Evolutionary conservation across 257 asterid species (phyloP).

Genomic region (Solanum rostratum): DNA sequence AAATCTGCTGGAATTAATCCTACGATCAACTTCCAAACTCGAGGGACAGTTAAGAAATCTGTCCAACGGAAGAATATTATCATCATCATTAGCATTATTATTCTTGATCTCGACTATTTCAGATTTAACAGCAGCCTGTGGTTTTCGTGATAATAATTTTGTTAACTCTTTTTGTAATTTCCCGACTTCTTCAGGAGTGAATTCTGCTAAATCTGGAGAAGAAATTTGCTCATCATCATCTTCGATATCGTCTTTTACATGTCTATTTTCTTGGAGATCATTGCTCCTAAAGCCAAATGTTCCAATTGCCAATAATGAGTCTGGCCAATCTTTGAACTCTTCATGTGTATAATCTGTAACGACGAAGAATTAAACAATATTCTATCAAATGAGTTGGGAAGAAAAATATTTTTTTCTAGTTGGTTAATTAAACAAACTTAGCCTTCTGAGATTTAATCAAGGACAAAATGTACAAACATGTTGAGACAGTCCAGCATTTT

Average conservation of each 20-base stretch:
- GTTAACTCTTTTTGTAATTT: slow-evolving; percentile 54
- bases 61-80: slow-evolving; percentile 59
- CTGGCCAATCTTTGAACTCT: slow-evolving; percentile 68
- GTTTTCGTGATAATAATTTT: slow-evolving; percentile 47
- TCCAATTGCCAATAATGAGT: slow-evolving; percentile 66
- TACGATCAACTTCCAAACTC: slow-evolving; percentile 72
- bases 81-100: slow-evolving; percentile 10
- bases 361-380: not conserved
- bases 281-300: slow-evolving; percentile 51
- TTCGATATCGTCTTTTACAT: slow-evolving; percentile 4
- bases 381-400: too few relatives aligned
- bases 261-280: slow-evolving; percentile 3
- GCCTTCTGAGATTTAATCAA: not conserved
- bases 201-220: slow-evolving; percentile 54
- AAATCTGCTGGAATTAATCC: slow-evolving; percentile 30
- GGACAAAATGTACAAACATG: not conserved
- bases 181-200: slow-evolving; percentile 68
- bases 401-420: too few relatives aligned
- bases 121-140: slow-evolving; percentile 14
- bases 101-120: slow-evolving; percentile 29
- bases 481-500: not conserved
- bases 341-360: slow-evolving; percentile 39
- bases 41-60: slow-evolving; percentile 92
- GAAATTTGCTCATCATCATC: slow-evolving; percentile 26
- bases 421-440: not conserved